A percentile compares a stretch with the other conserved stretches of the same genome.
phyloP scores from a whole-genome alignment of 148 eudicot species.

The Amaranthus palmeri region DNA sequence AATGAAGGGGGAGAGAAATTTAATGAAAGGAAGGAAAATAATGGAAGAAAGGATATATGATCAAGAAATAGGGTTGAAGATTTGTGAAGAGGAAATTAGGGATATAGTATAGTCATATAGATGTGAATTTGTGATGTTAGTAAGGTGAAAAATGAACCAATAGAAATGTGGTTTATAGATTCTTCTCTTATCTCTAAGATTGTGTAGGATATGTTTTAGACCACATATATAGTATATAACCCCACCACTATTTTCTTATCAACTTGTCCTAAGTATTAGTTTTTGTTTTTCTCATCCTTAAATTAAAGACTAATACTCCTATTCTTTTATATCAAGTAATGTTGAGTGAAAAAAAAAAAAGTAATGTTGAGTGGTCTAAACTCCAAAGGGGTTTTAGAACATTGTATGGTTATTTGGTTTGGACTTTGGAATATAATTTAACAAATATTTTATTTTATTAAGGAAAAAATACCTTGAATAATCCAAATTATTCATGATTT shows the following conservation, averaged over 20 bases:
- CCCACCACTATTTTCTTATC: constrained; percentile 59
- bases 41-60: background rate
- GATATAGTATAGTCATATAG: constrained; percentile 12
- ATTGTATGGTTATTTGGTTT: too few relatives aligned
- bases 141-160: constrained; percentile 35
- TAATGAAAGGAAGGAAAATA: background rate
- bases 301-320: too few relatives aligned
- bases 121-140: constrained; percentile 4
- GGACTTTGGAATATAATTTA: too few relatives aligned
- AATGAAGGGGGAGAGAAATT: background rate
- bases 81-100: constrained; percentile 8
- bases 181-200: constrained; percentile 59
- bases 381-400: too few relatives aligned
- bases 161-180: constrained; percentile 43
- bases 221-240: constrained; percentile 51
- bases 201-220: constrained; percentile 34
- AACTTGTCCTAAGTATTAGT: constrained; percentile 18
- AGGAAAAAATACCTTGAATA: too few relatives aligned
- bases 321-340: too few relatives aligned
- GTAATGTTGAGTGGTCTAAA: too few relatives aligned
- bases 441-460: too few relatives aligned
- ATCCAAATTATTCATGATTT: too few relatives aligned
- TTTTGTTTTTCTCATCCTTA: background rate
- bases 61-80: constrained; percentile 3
- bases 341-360: too few relatives aligned